Conservation (phyloP, 2,329 filamentous ascomycete species). For the Dendryphion nanum region DNA sequence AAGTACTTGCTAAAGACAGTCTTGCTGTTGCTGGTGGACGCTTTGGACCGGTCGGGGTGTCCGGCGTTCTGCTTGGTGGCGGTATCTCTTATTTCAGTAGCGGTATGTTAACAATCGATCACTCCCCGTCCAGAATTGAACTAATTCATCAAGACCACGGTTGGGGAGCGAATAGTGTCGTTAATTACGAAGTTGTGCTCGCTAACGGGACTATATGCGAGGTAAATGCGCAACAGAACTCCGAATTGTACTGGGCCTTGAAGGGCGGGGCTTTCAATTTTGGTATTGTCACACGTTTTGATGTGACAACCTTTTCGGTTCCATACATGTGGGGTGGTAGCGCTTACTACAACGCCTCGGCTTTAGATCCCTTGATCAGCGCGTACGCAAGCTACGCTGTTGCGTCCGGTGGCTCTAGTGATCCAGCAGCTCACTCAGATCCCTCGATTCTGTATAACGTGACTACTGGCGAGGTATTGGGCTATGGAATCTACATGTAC, state of each 20-base stretch:
- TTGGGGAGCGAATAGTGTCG: constrained; percentile 32
- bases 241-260: constrained; percentile 38
- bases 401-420: no score
- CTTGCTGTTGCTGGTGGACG: constrained; percentile 7
- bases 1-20: neutral
- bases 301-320: constrained; percentile 20
- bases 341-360: no score
- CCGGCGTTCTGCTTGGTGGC: constrained; percentile 34
- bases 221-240: constrained; percentile 18
- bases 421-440: no score
- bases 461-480: no score
- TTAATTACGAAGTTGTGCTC: constrained; percentile 25
- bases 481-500: no score
- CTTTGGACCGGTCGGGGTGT: constrained; percentile 20
- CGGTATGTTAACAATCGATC: no score
- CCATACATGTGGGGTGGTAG: no score
- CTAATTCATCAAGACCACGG: constrained; percentile 21
- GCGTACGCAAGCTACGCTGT: no score
- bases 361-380: no score
- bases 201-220: constrained; percentile 21
- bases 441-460: no score
- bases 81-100: constrained; percentile 36
- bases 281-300: constrained; percentile 22
- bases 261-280: constrained; percentile 27
- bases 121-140: no score